phyloP scores from a whole-genome alignment of 1,284 basidiomycete species.

The Lignosus rhinocerotis region DNA sequence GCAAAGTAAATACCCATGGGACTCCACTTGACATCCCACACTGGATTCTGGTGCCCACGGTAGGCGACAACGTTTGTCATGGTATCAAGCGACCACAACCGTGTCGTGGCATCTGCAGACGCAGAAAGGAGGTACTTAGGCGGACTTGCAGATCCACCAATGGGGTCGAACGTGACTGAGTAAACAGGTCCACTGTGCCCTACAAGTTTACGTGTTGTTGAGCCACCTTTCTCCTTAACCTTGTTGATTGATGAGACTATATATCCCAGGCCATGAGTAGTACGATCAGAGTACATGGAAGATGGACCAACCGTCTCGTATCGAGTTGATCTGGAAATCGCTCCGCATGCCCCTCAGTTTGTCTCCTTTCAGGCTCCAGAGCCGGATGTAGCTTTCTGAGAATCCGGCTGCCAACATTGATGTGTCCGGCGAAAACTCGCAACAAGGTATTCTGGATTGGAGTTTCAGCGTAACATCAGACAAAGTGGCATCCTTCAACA shows the following conservation, averaged over 20 bases:
- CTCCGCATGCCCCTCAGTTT: conserved; percentile 78
- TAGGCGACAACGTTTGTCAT: conserved; percentile 93
- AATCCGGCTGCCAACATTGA: conserved; percentile 97
- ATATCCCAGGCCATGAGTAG: conserved; percentile 8
- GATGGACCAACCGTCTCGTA: conserved; percentile 64
- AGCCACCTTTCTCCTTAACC: conserved; percentile 76
- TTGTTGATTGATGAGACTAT: conserved; percentile 63
- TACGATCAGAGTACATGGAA: not conserved
- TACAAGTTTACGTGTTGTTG: conserved; percentile 88
- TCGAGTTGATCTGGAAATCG: conserved; percentile 67
- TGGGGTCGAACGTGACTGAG: conserved; percentile 90
- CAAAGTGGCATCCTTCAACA: conserved; percentile 30
- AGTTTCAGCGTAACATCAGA: not conserved
- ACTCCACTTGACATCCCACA: conserved; percentile 99
- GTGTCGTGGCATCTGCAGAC: conserved; percentile 90
- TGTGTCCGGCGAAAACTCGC: conserved; percentile 88
- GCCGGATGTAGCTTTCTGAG: conserved; percentile 90
- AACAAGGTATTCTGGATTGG: conserved; percentile 72
- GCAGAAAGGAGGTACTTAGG: conserved; percentile 89
- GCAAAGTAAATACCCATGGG: conserved; percentile 99
- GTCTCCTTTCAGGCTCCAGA: conserved; percentile 96
- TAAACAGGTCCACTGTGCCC: conserved; percentile 98
- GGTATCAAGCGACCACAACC: conserved; percentile 96
- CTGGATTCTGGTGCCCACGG: conserved; percentile 94
- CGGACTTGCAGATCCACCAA: conserved; percentile 82